phyloP scores from a whole-genome alignment of 768 basidiomycete species.

The Termitomyces bulborhizus region DNA sequence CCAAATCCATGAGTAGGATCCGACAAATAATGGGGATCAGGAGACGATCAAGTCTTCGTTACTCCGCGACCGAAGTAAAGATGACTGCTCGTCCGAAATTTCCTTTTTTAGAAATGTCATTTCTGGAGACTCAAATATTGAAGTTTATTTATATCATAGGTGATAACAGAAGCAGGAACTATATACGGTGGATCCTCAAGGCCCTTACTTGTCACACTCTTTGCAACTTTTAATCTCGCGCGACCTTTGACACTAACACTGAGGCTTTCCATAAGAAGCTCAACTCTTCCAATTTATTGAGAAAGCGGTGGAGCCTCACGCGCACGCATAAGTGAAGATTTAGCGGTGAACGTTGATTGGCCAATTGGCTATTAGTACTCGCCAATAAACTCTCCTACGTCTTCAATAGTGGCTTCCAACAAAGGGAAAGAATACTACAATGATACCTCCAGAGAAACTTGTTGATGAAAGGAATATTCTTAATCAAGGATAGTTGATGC shows the following conservation, averaged over 20 bases:
- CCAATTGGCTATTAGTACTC: neutral
- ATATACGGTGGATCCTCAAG: neutral
- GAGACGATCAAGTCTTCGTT: neutral
- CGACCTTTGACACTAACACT: neutral
- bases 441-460: slow-evolving; percentile 17
- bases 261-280: neutral
- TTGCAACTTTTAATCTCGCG: too few relatives aligned
- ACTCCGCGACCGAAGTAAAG: neutral
- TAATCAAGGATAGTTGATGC: slow-evolving; percentile 13
- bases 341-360: neutral
- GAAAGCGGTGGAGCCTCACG: neutral
- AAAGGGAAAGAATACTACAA: slow-evolving; percentile 13
- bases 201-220: neutral
- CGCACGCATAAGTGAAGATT: neutral
- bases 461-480: slow-evolving; percentile 1
- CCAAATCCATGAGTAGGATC: slow-evolving; percentile 32
- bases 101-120: neutral
- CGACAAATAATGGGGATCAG: neutral
- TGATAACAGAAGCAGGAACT: too few relatives aligned
- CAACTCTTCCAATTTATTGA: neutral
- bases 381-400: slow-evolving; percentile 9
- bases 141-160: too few relatives aligned
- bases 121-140: too few relatives aligned
- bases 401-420: slow-evolving; percentile 8
- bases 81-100: neutral